phyloP scores from a whole-genome alignment of 768 basidiomycete species.

The Rhizopogon salebrosus region DNA sequence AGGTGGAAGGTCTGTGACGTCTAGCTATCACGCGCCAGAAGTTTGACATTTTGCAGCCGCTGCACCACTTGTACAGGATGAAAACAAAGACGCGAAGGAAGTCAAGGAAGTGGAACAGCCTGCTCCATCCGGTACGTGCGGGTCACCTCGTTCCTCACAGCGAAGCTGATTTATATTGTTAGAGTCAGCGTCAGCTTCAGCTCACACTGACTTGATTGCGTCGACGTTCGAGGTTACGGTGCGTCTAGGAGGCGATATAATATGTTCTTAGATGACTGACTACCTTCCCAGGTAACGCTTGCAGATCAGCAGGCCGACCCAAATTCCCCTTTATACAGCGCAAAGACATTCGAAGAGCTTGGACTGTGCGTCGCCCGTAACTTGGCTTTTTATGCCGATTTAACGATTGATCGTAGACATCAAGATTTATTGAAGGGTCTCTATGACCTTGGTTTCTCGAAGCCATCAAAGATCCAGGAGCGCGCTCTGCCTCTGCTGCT shows the following conservation, averaged over 20 bases:
- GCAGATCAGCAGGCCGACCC: constrained; percentile 95
- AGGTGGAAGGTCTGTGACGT: constrained; percentile 33
- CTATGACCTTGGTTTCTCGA: constrained; percentile 93
- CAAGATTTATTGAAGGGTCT: constrained; percentile 89
- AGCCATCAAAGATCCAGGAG: constrained; percentile 99
- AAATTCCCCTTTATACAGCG: constrained; percentile 92
- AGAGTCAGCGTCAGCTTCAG: too few relatives aligned
- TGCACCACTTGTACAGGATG: constrained; percentile 22
- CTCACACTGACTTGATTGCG: constrained; percentile 58
- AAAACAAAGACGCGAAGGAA: constrained; percentile 21
- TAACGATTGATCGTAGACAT: constrained; percentile 42
- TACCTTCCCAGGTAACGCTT: constrained; percentile 70
- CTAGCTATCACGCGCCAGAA: background rate
- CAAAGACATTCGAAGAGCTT: constrained; percentile 92
- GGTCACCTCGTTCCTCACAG: background rate
- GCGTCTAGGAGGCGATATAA: constrained; percentile 18
- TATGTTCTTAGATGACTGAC: constrained; percentile 3
- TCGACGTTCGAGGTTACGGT: constrained; percentile 84
- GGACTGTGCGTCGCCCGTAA: constrained; percentile 63
- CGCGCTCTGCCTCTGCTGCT: constrained; percentile 90
- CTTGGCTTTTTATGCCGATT: background rate
- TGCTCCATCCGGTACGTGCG: constrained; percentile 17
- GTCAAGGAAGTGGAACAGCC: constrained; percentile 15
- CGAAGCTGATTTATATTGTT: background rate
- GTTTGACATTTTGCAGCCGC: constrained; percentile 2